These are phyloP conservation scores for Aspergillus cristatus DNA, from an alignment of 495 filamentous ascomycete genomes.

Conservation along the genomic window DNA sequence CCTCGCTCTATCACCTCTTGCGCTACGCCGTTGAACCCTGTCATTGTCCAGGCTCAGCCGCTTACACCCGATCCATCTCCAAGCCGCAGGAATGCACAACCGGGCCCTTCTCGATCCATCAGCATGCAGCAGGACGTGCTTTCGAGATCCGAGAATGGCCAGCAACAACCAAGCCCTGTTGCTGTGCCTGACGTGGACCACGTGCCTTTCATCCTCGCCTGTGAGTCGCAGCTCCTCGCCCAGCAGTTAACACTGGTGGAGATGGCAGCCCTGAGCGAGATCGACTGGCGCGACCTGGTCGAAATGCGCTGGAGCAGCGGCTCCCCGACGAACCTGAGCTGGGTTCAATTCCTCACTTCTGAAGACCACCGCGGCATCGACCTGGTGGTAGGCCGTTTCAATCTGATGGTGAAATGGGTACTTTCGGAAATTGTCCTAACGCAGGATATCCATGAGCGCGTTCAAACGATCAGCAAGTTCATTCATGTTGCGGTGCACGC, in stretches of 20 bases:
- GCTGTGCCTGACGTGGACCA: slow-evolving; percentile 36
- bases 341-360: slow-evolving; percentile 88
- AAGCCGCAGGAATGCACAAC: slow-evolving; percentile 13
- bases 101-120: slow-evolving; percentile 9
- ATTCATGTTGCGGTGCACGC: slow-evolving; percentile 88
- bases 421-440: slow-evolving; percentile 88
- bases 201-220: slow-evolving; percentile 85
- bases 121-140: slow-evolving; percentile 29
- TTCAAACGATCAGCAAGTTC: slow-evolving; percentile 75
- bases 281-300: slow-evolving; percentile 96
- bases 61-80: slow-evolving; percentile 46
- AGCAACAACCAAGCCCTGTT: slow-evolving; percentile 3
- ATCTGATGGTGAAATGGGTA: slow-evolving; percentile 96
- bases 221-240: slow-evolving; percentile 80
- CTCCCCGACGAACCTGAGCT: slow-evolving; percentile 52
- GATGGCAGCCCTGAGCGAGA: slow-evolving; percentile 89
- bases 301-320: slow-evolving; percentile 86
- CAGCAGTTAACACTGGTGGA: slow-evolving; percentile 95
- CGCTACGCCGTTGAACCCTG: slow-evolving; percentile 28
- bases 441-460: slow-evolving; percentile 69
- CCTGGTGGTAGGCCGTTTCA: slow-evolving; percentile 93
- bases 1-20: slow-evolving; percentile 37
- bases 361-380: slow-evolving; percentile 81
- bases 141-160: slow-evolving; percentile 27
- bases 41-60: slow-evolving; percentile 34